Evolutionary conservation across 2,329 filamentous ascomycete genomes (phyloP), one percentile per base, ranked within the genome.

Genomic region (Alternaria longipes): DNA sequence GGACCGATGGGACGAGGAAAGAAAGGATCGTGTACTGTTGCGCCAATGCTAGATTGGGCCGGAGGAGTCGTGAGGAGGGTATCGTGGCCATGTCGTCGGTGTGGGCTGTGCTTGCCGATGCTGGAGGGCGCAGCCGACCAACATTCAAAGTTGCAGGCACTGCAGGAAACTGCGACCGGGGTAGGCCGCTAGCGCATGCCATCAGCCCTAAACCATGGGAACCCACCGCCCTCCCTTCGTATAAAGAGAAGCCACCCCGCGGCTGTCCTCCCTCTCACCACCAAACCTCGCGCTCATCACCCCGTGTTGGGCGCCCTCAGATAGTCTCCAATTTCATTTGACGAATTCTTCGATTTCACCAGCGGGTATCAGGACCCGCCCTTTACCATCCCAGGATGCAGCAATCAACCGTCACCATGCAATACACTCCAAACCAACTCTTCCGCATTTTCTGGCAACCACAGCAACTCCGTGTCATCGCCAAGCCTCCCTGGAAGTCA

Each of bases 351-450:
- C 67, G 69, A 67, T 71, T 76, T 74, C 67, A 70, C 67, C 70
- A 75, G 74, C 76, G 76, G 75, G 75, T 67, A 69, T 50, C 60
- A 70, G 60, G 70, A 68, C 74, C 74, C 76, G 76, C 73, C 58
- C 61, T 66, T 63, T 66, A 70, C 63, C 64, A 76, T 77, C 62
- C 67, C 69, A 62, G 53, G 38, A 78, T 78, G 76, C 65, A 77
- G 58, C 68, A 65, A 56, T 56, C 68, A 63, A 59, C 54, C 53
- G 46, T 62, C 60, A 63, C 14, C 67, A 70, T 71, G 67, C 66
- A 64, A 58, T 65, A 66, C 58, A 58, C 56, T 58, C 59, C 70
- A 62, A 71, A 53, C 66, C 58, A 68, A 65, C 47, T 47, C 56
- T 30, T 34, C 42, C 16, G 45, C 63, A 26, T 64, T 54, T 76